Base-by-base conservation (phyloP, 371 early-diverging fungal species). In the Zopfochytrium polystomum region DNA sequence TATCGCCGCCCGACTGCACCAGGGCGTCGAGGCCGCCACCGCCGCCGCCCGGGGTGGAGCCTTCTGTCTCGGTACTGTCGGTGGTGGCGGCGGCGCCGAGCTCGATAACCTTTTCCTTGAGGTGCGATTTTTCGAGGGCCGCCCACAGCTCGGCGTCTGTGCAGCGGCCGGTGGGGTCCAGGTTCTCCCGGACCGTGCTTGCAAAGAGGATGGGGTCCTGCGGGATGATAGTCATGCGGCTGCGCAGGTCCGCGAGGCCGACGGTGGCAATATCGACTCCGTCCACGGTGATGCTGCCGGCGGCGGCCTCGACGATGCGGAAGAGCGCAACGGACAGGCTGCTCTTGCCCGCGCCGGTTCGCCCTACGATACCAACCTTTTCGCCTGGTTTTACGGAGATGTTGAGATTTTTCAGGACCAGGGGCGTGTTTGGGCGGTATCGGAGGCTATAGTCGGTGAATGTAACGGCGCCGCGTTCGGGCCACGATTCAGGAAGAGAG, bases 401-500 rank as follows among this genome's bases (percentile, higher is more conserved):
- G 1, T 81, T 79, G 27, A 74, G 53, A 25, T 60, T 61, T 25
- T 69, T 80, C 46, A 95, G 73, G 0, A 91, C 92, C 0, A 71
- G 59, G 3, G 87, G 79, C 0, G 81, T 81, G 9, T 84, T 87
- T 43, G 54, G 55, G 29, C 79, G 72, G 58, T 85, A 85, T 22
- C 78, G 65, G 13, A 85, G 60, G 2, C 71, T n/a, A n/a, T n/a
- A n/a, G n/a, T n/a, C n/a, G n/a, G n/a, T n/a, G n/a, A n/a, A n/a
- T n/a, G n/a, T n/a, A 11, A 22, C 4, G 62, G 68, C 71, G 60
- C 63, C 11, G n/a, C 32, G 2, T 20, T 25, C 0, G 29, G 55
- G 0, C 9, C 31, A 2, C 2, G 2, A 32, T 30, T 27, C 6
- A 25, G 15, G 78, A 20, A 29, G 51, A 44, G 11, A 11, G 7